phyloP scores from a whole-genome alignment of 768 basidiomycete species.

The Steccherinum ochraceum region DNA sequence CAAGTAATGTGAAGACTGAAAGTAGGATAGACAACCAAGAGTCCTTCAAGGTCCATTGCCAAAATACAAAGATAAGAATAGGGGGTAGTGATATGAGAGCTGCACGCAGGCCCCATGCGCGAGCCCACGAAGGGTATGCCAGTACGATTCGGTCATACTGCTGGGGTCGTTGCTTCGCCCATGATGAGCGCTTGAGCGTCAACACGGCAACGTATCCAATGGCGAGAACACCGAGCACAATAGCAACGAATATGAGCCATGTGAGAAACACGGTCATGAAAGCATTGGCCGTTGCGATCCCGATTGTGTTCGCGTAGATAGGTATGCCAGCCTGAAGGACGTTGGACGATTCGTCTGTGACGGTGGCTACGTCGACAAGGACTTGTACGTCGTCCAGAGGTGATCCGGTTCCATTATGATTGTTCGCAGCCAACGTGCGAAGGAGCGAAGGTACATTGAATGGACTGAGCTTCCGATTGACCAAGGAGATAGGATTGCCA shows the following conservation, averaged over 20 bases:
- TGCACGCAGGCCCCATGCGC: slow-evolving; percentile 63
- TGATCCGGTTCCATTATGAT: slow-evolving; percentile 2
- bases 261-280: slow-evolving; percentile 87
- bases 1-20: slow-evolving; percentile 62
- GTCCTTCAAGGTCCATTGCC: slow-evolving; percentile 88
- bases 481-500: slow-evolving; percentile 61
- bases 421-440: slow-evolving; percentile 9
- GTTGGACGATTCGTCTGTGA: slow-evolving; percentile 57
- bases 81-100: slow-evolving; percentile 63
- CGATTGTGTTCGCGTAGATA: slow-evolving; percentile 69
- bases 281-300: slow-evolving; percentile 80
- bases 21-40: slow-evolving; percentile 83
- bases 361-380: slow-evolving; percentile 48
- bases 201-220: slow-evolving; percentile 43
- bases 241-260: slow-evolving; percentile 59
- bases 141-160: slow-evolving; percentile 16
- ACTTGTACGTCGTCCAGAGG: slow-evolving; percentile 8
- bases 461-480: slow-evolving; percentile 78
- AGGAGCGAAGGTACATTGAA: slow-evolving; percentile 41
- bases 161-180: slow-evolving; percentile 15
- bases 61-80: slow-evolving; percentile 70
- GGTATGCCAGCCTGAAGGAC: slow-evolving; percentile 77
- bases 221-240: slow-evolving; percentile 44
- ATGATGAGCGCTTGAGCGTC: slow-evolving; percentile 21
- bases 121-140: slow-evolving; percentile 40